Base-by-base conservation (phyloP, 225 moss, liverwort and hornwort genomes). In the Bryoerythrophyllum caledonicum region DNA sequence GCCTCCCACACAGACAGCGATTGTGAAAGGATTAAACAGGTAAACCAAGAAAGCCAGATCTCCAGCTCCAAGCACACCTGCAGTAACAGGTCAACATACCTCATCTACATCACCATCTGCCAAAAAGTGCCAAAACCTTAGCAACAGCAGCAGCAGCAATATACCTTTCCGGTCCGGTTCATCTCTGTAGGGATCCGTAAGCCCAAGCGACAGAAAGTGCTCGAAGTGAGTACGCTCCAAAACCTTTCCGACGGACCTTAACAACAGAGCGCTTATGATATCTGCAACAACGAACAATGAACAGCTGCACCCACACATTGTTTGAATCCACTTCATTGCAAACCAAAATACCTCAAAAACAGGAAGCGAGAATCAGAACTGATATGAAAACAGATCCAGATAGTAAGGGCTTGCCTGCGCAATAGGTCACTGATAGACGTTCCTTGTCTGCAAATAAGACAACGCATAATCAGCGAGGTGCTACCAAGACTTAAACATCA, bases 1-100 rank as follows among this genome's bases (percentile, higher is more conserved):
- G 72, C 91, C 92, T 68, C 94, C 96, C 84, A 97, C 92, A 85
- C 96, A 97, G 62, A 85, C 90, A 67, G 90, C 96, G 75, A 97
- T 90, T 55, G 94, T 88, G 82, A 94, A 94, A 30, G 96, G 94
- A 83, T 97, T 97, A 4, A 92, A 64, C 72, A 97, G 76, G 76
- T 90, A 97, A 28, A 84, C 74, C 74, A 97, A 87, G 43, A 91
- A 92, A 34, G 89, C 81, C 63, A 86, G 23, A 68, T 91, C 91
- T 73, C 92, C 88, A 48, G 86, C 80, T 62, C 82, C 84, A 40
- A 92, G 48, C 48, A 60, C 78, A 65, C 63, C 82, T 77, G 84
- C 57, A 56, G 60, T 17, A 23, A 72, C 63, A 83, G 72, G 55
- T 8, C 1, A 71, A 62, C 13, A 48, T 19, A 52, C 19, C 35